Conservation (phyloP, 306 rosid species). For the Cucurbita ficifolia region DNA sequence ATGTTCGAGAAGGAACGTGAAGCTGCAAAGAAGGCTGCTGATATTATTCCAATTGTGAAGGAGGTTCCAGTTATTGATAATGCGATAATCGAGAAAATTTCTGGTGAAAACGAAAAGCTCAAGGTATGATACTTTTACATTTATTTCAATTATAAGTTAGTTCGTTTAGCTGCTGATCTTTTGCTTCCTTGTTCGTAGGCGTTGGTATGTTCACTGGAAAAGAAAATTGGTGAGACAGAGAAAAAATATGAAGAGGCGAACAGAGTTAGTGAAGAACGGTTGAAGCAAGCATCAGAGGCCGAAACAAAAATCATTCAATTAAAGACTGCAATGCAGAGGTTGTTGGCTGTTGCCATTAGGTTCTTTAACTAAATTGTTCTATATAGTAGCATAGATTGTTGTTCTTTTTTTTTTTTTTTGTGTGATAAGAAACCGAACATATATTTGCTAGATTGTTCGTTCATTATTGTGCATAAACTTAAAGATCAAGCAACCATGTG, state of each 20-base stretch:
- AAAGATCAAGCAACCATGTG: background rate
- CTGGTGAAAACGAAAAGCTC: conserved; percentile 83
- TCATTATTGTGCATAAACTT: background rate
- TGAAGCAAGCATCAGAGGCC: conserved; percentile 90
- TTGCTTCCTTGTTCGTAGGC: conserved; percentile 42
- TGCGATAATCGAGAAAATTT: conserved; percentile 59
- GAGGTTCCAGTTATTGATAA: conserved; percentile 92
- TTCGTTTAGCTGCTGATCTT: conserved; percentile 14
- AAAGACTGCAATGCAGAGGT: conserved; percentile 96
- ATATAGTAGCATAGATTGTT: background rate
- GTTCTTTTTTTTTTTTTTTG: background rate
- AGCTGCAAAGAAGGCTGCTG: conserved; percentile 50
- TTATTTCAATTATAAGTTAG: conserved; percentile 1
- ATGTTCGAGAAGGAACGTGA: conserved; percentile 67
- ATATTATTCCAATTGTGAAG: conserved; percentile 55
- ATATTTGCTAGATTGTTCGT: background rate
- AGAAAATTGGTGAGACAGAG: conserved; percentile 87
- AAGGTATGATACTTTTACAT: conserved; percentile 36
- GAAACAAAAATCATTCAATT: conserved; percentile 80
- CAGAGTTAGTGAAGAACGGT: conserved; percentile 82
- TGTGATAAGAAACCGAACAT: background rate
- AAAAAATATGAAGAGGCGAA: conserved; percentile 75
- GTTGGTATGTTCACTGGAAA: conserved; percentile 75
- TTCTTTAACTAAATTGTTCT: conserved; percentile 7
- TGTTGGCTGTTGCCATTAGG: conserved; percentile 12